phyloP scores from a whole-genome alignment of 2,329 filamentous ascomycete genomes.

The Diaporthe nobilis region DNA sequence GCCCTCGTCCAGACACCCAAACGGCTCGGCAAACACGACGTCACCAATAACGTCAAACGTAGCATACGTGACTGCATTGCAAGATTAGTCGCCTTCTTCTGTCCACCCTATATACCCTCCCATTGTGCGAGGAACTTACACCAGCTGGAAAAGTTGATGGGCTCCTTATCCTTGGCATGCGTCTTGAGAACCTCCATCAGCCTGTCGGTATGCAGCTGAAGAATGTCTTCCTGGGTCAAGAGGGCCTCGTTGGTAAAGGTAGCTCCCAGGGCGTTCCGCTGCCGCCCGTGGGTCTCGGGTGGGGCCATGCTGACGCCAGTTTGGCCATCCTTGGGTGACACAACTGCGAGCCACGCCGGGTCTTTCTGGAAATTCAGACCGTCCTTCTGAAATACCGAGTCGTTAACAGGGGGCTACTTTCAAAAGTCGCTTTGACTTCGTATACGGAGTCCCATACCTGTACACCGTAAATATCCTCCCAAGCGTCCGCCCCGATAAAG shows the following conservation, averaged over 20 bases:
- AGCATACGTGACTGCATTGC: neutral
- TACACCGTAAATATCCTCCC: neutral
- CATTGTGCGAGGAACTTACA: neutral
- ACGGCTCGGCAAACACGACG: neutral
- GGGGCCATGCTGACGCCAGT: slow-evolving; percentile 3
- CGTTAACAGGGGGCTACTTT: neutral
- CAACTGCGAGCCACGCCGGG: neutral
- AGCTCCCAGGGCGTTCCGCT: neutral
- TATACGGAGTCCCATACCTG: neutral
- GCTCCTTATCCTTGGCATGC: neutral
- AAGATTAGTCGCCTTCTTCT: neutral
- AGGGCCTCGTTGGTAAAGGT: slow-evolving; percentile 7
- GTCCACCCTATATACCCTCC: too few species aligned
- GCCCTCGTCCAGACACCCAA: neutral
- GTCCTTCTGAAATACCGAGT: neutral
- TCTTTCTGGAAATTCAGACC: neutral
- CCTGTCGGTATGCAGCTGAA: neutral
- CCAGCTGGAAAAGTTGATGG: neutral
- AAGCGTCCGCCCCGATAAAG: neutral
- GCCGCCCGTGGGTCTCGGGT: neutral
- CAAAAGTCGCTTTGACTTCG: neutral
- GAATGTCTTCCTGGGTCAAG: neutral
- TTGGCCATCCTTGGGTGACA: slow-evolving; percentile 3
- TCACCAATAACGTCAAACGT: neutral
- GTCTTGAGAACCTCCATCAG: neutral